phyloP scores from a whole-genome alignment of 139 green algal species.

The Chlorella sp. region DNA sequence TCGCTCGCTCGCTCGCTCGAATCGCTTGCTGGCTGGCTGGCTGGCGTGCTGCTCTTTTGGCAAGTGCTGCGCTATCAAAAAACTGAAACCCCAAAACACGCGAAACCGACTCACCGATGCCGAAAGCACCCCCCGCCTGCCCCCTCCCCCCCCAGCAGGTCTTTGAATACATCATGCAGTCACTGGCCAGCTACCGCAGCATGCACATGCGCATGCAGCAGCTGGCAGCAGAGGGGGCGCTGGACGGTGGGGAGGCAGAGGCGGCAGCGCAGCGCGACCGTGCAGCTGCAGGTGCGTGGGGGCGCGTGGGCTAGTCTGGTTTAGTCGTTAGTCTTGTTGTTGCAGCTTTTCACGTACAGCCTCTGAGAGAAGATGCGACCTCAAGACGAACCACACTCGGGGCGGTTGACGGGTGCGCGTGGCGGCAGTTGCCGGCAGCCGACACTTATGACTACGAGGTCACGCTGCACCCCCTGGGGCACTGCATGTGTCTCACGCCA shows the following conservation, averaged over 20 bases:
- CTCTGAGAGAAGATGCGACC: no score
- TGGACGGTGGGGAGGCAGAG: slow-evolving; percentile 31
- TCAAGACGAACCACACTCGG: no score
- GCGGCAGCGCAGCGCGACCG: slow-evolving; percentile 14
- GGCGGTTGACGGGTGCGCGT: no score
- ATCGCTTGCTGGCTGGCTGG: background rate
- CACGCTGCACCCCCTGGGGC: no score
- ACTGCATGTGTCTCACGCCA: background rate
- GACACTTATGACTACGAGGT: background rate
- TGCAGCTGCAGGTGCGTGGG: slow-evolving; percentile 5
- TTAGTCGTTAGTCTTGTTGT: no score
- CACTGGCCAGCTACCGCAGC: slow-evolving; percentile 75
- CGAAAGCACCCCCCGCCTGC: background rate
- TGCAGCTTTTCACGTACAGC: no score
- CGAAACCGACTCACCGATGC: background rate
- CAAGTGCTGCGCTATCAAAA: no score
- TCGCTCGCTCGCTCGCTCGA: background rate
- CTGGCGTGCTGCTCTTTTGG: no score
- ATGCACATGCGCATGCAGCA: slow-evolving; percentile 54
- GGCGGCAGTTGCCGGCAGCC: no score
- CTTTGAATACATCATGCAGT: slow-evolving; percentile 86
- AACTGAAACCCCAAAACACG: no score
- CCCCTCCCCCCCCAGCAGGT: slow-evolving; percentile 54
- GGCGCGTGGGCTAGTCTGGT: no score
- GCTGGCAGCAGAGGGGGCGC: slow-evolving; percentile 44